phyloP scores from a whole-genome alignment of 2,329 filamentous ascomycete species.

The Aspergillus caelatus region DNA sequence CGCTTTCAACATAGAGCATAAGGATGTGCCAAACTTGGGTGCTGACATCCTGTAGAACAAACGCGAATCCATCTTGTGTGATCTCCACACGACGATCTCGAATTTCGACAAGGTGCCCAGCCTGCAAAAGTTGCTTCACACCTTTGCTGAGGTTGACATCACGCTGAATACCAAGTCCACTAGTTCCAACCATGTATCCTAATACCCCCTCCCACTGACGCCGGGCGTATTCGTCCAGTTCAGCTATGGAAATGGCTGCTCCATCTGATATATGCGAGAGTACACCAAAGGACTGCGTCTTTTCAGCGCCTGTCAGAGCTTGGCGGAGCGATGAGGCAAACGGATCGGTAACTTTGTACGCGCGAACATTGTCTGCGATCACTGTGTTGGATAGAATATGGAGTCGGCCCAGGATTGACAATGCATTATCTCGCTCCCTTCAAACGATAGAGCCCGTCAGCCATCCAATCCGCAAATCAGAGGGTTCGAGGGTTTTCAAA shows the following conservation, averaged over 20 bases:
- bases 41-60: constrained; percentile 91
- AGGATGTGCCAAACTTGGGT: constrained; percentile 96
- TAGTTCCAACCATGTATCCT: constrained; percentile 80
- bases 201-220: constrained; percentile 94
- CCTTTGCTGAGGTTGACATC: constrained; percentile 65
- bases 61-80: constrained; percentile 91
- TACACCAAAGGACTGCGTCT: constrained; percentile 87
- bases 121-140: constrained; percentile 81
- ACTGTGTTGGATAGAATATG: constrained; percentile 76
- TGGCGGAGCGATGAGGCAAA: constrained; percentile 83
- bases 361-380: constrained; percentile 64
- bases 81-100: constrained; percentile 66
- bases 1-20: constrained; percentile 88
- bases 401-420: constrained; percentile 80
- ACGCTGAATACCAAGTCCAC: constrained; percentile 51
- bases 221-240: constrained; percentile 82
- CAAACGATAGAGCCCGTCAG: not conserved
- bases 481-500: not conserved
- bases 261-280: constrained; percentile 69
- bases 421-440: constrained; percentile 79
- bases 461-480: constrained; percentile 2
- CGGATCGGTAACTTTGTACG: constrained; percentile 76
- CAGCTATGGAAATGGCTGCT: constrained; percentile 66
- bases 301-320: constrained; percentile 83
- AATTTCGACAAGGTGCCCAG: constrained; percentile 76